A percentile compares a stretch with the other conserved stretches of the same genome.
Evolutionary conservation across 2,329 filamentous ascomycete species (phyloP).

Genomic region (Colletotrichum abscissum): DNA sequence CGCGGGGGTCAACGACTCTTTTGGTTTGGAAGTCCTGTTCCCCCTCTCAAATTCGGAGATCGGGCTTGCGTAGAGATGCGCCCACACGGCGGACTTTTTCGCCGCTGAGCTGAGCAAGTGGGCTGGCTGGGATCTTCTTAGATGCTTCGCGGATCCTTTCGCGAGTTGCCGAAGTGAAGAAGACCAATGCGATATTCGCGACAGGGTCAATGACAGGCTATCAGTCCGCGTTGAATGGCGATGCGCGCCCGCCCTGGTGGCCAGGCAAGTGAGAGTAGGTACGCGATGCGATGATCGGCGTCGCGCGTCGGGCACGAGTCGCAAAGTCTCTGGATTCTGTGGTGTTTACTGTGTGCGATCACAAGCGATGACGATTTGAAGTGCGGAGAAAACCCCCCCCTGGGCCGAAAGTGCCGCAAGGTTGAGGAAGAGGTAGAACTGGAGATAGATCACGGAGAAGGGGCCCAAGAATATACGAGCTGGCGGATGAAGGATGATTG

Average conservation of each 20-base stretch:
- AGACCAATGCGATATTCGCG: background rate
- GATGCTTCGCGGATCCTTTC: background rate
- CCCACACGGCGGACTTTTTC: background rate
- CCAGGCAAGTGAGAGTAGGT: background rate
- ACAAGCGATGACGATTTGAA: background rate
- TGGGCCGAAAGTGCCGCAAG: background rate
- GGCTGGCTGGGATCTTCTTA: constrained; percentile 2
- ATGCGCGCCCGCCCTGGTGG: background rate
- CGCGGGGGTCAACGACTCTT: background rate
- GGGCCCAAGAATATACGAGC: background rate
- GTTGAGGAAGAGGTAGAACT: background rate
- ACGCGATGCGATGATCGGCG: constrained; percentile 22
- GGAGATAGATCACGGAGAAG: background rate
- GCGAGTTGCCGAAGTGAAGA: background rate
- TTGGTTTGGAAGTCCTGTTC: background rate
- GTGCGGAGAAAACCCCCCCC: constrained; percentile 21
- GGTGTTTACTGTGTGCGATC: constrained; percentile 25
- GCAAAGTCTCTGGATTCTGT: constrained; percentile 1
- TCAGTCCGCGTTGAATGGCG: background rate
- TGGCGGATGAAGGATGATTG: background rate
- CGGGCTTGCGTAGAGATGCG: constrained; percentile 2
- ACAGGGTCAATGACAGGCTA: background rate
- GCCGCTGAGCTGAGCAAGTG: background rate
- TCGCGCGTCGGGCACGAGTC: constrained; percentile 5
- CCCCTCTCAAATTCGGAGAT: constrained; percentile 7